Conservation (phyloP, 768 basidiomycete genomes). For the Rhodotorula kratochvilovae region DNA sequence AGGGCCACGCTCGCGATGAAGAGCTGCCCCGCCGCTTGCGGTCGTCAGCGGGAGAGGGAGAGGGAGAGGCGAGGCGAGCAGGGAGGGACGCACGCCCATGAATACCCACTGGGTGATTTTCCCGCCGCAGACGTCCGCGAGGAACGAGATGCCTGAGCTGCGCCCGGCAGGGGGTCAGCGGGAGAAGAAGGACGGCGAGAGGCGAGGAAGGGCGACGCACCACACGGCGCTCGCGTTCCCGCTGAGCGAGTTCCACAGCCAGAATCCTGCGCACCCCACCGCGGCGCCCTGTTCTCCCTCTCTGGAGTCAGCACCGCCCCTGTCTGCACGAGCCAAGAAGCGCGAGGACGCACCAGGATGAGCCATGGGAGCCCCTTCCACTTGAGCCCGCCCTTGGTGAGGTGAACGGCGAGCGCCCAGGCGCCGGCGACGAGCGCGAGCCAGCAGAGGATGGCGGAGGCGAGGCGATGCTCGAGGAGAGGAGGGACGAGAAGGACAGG, state of each 20-base stretch:
- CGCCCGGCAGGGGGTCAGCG: not conserved
- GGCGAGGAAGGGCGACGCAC: not conserved
- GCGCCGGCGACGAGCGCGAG: not conserved
- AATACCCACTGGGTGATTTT: not conserved
- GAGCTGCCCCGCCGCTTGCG: not conserved
- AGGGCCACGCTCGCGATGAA: not conserved
- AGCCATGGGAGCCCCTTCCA: not conserved
- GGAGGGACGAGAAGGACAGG: not conserved
- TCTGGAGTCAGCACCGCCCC: too few relatives aligned
- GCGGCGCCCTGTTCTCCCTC: not conserved
- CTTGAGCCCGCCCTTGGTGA: not conserved
- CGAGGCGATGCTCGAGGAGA: not conserved
- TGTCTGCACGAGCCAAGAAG: too few relatives aligned
- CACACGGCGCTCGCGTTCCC: not conserved
- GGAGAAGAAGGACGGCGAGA: too few relatives aligned
- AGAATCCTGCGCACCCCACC: not conserved
- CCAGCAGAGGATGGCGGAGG: not conserved
- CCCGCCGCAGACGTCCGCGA: not conserved
- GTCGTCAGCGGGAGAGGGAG: too few relatives aligned
- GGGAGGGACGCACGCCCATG: not conserved
- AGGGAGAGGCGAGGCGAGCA: not conserved
- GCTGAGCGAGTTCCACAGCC: not conserved
- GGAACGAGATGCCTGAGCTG: not conserved
- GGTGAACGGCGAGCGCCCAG: not conserved
- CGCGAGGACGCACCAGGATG: not conserved